A percentile compares a stretch with the other conserved stretches of the same genome.
Evolutionary conservation across 2,329 filamentous ascomycete species (phyloP).

Genomic region (Fusarium papillatum): DNA sequence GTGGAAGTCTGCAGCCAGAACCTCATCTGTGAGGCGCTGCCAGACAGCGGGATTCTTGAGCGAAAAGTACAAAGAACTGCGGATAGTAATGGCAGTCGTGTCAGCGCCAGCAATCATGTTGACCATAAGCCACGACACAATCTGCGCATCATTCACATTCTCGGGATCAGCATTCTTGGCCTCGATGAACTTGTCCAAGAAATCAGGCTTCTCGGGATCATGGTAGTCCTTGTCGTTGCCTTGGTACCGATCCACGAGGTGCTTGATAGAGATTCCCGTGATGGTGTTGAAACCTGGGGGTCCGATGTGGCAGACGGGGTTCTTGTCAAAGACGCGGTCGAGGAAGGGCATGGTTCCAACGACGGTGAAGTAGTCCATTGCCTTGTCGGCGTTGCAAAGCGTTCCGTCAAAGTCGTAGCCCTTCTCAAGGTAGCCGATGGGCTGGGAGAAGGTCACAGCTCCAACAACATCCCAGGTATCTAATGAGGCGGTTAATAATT

Average conservation of each 20-base stretch:
- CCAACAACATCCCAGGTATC: slow-evolving; percentile 58
- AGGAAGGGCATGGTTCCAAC: slow-evolving; percentile 48
- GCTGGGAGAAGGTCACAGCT: slow-evolving; percentile 55
- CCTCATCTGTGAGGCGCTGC: slow-evolving; percentile 30
- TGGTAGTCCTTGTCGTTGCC: slow-evolving; percentile 45
- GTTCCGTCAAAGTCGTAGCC: slow-evolving; percentile 54
- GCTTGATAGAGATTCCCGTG: slow-evolving; percentile 45
- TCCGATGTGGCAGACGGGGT: slow-evolving; percentile 50
- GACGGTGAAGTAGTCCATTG: slow-evolving; percentile 50
- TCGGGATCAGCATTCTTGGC: slow-evolving; percentile 50
- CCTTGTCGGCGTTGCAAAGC: slow-evolving; percentile 46
- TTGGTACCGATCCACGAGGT: slow-evolving; percentile 44
- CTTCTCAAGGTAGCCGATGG: slow-evolving; percentile 57
- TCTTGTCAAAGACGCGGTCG: slow-evolving; percentile 55
- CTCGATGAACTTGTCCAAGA: slow-evolving; percentile 57
- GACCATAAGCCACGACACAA: slow-evolving; percentile 52
- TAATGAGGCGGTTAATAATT: slow-evolving; percentile 3
- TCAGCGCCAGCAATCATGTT: slow-evolving; percentile 46
- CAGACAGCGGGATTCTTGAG: slow-evolving; percentile 37
- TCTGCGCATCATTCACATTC: slow-evolving; percentile 50
- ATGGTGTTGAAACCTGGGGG: slow-evolving; percentile 48
- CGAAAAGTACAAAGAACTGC: slow-evolving; percentile 38
- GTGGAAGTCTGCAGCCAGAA: slow-evolving; percentile 18
- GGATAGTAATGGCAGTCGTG: slow-evolving; percentile 42
- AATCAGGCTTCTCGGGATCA: slow-evolving; percentile 48